phyloP scores from a whole-genome alignment of 2,329 filamentous ascomycete species.

The Cercospora zeina region DNA sequence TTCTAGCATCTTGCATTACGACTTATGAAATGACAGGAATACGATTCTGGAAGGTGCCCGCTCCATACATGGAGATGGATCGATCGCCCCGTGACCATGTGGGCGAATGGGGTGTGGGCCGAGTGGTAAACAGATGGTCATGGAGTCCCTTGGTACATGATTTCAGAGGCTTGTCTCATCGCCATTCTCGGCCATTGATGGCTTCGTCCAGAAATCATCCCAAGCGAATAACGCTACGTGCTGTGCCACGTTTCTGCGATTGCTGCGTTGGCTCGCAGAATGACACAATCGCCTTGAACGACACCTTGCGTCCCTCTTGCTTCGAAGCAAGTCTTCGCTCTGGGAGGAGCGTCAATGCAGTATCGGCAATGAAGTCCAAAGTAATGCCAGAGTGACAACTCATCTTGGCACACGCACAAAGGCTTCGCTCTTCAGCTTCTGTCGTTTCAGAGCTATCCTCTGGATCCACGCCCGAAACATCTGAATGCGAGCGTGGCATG shows the following conservation, averaged over 20 bases:
- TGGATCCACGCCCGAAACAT: not conserved
- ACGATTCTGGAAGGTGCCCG: not conserved
- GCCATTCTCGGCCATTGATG: too few species aligned
- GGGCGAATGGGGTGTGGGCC: not conserved
- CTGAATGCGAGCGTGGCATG: not conserved
- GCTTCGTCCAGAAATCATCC: slow-evolving; percentile 10
- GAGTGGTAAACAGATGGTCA: not conserved
- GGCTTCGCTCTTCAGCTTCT: slow-evolving; percentile 8
- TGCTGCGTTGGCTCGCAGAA: slow-evolving; percentile 26
- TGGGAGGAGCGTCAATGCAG: slow-evolving; percentile 27
- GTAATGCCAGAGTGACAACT: slow-evolving; percentile 36
- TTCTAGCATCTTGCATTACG: not conserved
- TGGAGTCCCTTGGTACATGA: not conserved
- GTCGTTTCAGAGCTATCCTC: not conserved
- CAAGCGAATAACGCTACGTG: slow-evolving; percentile 27
- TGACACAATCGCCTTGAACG: slow-evolving; percentile 37
- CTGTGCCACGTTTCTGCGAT: slow-evolving; percentile 25
- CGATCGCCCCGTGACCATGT: not conserved
- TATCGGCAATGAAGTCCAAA: slow-evolving; percentile 36
- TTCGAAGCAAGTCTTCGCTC: slow-evolving; percentile 3
- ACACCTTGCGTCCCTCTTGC: slow-evolving; percentile 10
- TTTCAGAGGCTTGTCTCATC: too few species aligned
- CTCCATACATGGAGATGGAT: not conserved
- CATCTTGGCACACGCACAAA: slow-evolving; percentile 29
- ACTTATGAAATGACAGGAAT: not conserved